Percentiles rank a stretch among this genome's conserved stretches.
These are phyloP conservation scores for Cyclotella cryptica DNA, from an alignment of 108 stramenopile genomes.

Conservation along the genomic window DNA sequence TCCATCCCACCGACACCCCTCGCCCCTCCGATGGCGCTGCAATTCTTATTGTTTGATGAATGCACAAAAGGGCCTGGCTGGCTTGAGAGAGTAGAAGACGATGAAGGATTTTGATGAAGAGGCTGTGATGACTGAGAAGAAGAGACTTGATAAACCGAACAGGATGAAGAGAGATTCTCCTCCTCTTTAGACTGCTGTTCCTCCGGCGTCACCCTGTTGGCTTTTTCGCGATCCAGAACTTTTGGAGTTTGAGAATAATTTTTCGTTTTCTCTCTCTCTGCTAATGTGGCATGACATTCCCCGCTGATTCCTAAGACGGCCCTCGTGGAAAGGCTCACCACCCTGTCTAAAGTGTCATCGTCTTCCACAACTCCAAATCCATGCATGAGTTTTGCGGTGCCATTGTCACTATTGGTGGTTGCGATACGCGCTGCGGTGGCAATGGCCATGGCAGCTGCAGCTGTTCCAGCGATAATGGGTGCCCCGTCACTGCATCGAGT, in stretches of 20 bases:
- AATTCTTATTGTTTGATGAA: not conserved
- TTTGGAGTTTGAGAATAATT: not conserved
- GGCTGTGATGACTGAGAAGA: not conserved
- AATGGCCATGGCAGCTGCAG: conserved; percentile 46
- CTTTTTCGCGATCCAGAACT: not conserved
- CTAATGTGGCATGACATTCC: not conserved
- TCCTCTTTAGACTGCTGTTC: not conserved
- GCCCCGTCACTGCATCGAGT: conserved; percentile 37
- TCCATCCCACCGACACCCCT: conserved; percentile 43
- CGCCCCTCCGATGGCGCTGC: not conserved
- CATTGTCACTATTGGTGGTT: conserved; percentile 4
- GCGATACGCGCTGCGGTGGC: conserved; percentile 46
- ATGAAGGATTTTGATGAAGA: not conserved
- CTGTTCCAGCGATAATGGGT: conserved; percentile 55
- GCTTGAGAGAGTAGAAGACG: not conserved
- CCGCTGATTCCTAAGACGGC: conserved; percentile 1
- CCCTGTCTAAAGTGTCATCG: conserved; percentile 3
- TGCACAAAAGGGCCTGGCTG: not conserved
- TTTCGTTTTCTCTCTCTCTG: not conserved
- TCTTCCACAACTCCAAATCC: conserved; percentile 11
- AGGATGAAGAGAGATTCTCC: not conserved
- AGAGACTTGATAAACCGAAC: not conserved
- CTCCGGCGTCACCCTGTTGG: conserved; percentile 13
- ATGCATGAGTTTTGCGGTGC: not conserved
- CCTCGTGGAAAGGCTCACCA: conserved; percentile 2